phyloP scores from a whole-genome alignment of 768 basidiomycete species.

The Trametes coccinea region DNA sequence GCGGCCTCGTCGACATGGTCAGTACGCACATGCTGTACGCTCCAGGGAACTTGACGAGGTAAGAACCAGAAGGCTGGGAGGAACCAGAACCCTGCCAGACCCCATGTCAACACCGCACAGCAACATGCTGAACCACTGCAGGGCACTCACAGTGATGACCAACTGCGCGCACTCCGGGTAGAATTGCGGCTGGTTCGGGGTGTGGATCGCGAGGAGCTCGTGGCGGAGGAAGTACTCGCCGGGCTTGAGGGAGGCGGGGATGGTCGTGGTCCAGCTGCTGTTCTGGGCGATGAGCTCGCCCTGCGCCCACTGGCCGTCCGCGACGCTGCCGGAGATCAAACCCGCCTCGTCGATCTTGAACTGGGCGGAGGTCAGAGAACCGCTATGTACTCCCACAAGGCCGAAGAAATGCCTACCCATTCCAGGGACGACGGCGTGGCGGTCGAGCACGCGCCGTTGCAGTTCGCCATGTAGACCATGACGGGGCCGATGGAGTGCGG shows the following conservation, averaged over 20 bases:
- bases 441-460: conserved; percentile 35
- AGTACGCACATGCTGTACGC: conserved; percentile 30
- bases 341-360: conserved; percentile 41
- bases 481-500: conserved; percentile 37
- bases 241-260: conserved; percentile 22
- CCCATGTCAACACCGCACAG: background rate
- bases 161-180: conserved; percentile 34
- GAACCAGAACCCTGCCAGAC: conserved; percentile 11
- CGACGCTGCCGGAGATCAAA: conserved; percentile 34
- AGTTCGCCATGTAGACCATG: conserved; percentile 41
- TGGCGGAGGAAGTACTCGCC: conserved; percentile 34
- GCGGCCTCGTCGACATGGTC: background rate
- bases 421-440: conserved; percentile 32
- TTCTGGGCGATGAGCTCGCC: conserved; percentile 38
- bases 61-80: conserved; percentile 32
- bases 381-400: background rate
- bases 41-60: conserved; percentile 40
- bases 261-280: conserved; percentile 34
- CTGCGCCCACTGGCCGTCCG: conserved; percentile 36
- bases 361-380: conserved; percentile 12
- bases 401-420: conserved; percentile 27
- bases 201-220: conserved; percentile 38
- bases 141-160: conserved; percentile 23
- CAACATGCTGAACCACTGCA: background rate
- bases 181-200: conserved; percentile 25